Evolutionary conservation across 2,329 filamentous ascomycete species (phyloP).

Genomic region (Macroventuria anomochaeta): DNA sequence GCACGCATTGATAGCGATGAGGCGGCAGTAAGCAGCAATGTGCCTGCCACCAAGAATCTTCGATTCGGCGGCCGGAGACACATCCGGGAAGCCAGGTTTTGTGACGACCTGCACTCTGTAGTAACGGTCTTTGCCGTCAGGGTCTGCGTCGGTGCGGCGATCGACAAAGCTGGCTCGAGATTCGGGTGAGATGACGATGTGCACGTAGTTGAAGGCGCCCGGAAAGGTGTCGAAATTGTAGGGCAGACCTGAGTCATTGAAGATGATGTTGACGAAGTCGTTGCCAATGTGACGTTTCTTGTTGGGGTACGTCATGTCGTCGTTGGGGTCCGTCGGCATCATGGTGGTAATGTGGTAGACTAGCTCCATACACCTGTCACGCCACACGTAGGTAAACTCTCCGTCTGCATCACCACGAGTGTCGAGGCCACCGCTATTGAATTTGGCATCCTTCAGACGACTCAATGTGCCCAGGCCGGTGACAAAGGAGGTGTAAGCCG

Average conservation of each 20-base stretch:
- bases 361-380: slow-evolving; percentile 91
- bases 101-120: slow-evolving; percentile 91
- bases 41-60: slow-evolving; percentile 88
- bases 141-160: slow-evolving; percentile 50
- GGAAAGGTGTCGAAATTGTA: slow-evolving; percentile 93
- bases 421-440: slow-evolving; percentile 93
- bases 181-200: slow-evolving; percentile 92
- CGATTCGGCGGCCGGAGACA: slow-evolving; percentile 85
- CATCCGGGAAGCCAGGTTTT: slow-evolving; percentile 86
- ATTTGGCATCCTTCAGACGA: slow-evolving; percentile 78
- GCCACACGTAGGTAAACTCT: slow-evolving; percentile 89
- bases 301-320: slow-evolving; percentile 72
- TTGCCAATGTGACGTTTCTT: slow-evolving; percentile 98
- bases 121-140: slow-evolving; percentile 61
- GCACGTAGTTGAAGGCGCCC: slow-evolving; percentile 94
- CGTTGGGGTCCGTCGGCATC: slow-evolving; percentile 87
- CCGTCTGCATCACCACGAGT: slow-evolving; percentile 79
- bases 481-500: slow-evolving; percentile 86
- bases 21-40: slow-evolving; percentile 82
- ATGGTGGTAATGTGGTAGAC: slow-evolving; percentile 96
- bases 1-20: slow-evolving; percentile 89
- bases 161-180: slow-evolving; percentile 78
- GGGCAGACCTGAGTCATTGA: slow-evolving; percentile 91
- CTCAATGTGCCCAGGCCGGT: slow-evolving; percentile 82
- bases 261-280: slow-evolving; percentile 97